Conservation (phyloP, 768 basidiomycete species). For the Russula emetica region DNA sequence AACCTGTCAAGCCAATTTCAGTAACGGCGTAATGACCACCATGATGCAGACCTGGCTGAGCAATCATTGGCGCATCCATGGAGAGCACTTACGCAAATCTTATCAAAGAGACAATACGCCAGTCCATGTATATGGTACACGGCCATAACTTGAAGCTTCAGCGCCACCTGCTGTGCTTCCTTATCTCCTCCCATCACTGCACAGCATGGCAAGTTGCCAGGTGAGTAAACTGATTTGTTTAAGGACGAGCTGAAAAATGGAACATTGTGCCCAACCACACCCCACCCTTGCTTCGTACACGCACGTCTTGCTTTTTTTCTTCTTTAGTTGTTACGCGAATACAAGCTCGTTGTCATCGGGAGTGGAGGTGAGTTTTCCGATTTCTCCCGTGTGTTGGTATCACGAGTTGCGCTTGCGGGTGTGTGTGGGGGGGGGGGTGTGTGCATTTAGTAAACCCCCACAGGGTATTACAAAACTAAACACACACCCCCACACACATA, state of each 20-base stretch:
- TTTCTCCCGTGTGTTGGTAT: background rate
- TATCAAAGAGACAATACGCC: background rate
- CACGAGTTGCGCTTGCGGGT: background rate
- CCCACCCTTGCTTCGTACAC: no score
- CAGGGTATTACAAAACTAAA: background rate
- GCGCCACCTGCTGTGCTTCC: background rate
- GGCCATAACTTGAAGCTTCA: no score
- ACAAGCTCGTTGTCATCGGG: slow-evolving; percentile 97
- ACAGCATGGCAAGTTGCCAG: slow-evolving; percentile 10
- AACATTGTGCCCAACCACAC: background rate
- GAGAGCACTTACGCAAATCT: slow-evolving; percentile 4
- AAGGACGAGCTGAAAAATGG: background rate
- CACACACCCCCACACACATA: no score
- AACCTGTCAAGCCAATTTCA: background rate
- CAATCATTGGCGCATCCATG: background rate
- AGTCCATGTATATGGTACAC: no score
- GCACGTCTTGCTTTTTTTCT: no score
- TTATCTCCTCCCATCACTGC: background rate
- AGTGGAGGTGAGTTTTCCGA: slow-evolving; percentile 75
- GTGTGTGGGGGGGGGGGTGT: no score
- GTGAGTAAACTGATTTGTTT: slow-evolving; percentile 50
- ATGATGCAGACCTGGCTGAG: background rate
- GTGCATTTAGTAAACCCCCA: no score
- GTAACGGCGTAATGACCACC: slow-evolving; percentile 11
- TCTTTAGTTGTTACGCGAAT: slow-evolving; percentile 92